A percentile compares a stretch with the other conserved stretches of the same genome.
Evolutionary conservation across 2,329 filamentous ascomycete species (phyloP).

Genomic region (Chrysosphaeria jannelii): DNA sequence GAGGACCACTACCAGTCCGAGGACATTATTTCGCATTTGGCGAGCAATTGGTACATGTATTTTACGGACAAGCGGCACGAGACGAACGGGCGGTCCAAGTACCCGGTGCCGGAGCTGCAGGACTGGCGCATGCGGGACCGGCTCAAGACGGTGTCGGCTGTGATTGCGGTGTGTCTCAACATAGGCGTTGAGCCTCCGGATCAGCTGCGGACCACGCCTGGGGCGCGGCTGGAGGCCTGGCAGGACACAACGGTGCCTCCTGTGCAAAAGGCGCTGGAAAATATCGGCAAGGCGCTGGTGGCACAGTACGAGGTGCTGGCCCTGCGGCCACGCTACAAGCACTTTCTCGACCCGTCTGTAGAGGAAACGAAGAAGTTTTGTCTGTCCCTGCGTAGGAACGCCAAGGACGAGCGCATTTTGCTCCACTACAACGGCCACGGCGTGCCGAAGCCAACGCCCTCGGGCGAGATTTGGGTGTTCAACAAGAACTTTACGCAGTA

Average conservation of each 20-base stretch:
- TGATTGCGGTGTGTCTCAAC: conserved; percentile 80
- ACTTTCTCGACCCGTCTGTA: conserved; percentile 83
- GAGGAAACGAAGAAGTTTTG: conserved; percentile 96
- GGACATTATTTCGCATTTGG: conserved; percentile 61
- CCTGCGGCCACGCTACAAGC: conserved; percentile 87
- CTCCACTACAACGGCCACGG: conserved; percentile 98
- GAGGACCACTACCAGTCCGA: conserved; percentile 77
- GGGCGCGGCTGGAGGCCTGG: conserved; percentile 88
- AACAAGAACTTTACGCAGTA: conserved; percentile 98
- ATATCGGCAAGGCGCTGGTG: conserved; percentile 88
- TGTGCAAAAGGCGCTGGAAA: conserved; percentile 62
- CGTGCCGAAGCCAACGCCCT: conserved; percentile 79
- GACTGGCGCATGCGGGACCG: conserved; percentile 96
- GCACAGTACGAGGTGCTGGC: conserved; percentile 88
- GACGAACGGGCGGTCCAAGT: conserved; percentile 68
- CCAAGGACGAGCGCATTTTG: conserved; percentile 85
- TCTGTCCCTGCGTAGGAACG: conserved; percentile 62
- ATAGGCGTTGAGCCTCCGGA: conserved; percentile 94
- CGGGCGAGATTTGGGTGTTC: conserved; percentile 97
- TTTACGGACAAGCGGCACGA: conserved; percentile 96
- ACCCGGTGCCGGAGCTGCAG: conserved; percentile 42
- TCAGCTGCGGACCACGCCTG: conserved; percentile 81
- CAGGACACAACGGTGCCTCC: conserved; percentile 64
- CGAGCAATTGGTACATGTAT: conserved; percentile 94
- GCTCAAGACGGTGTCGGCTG: conserved; percentile 85